phyloP scores from a whole-genome alignment of 169 alveolate genomes.

The Cyclospora cayetanensis region DNA sequence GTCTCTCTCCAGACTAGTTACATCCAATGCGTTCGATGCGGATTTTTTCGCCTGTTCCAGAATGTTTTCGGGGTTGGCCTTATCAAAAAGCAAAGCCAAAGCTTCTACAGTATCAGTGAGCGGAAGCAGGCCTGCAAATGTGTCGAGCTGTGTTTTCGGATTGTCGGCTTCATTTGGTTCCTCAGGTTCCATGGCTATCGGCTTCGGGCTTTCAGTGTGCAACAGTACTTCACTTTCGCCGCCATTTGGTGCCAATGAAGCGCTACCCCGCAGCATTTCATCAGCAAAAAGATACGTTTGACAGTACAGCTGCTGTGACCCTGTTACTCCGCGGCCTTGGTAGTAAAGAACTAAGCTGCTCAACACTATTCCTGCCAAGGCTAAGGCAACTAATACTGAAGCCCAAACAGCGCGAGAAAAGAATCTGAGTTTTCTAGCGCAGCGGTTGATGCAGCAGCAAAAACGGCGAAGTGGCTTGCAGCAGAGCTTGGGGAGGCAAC shows the following conservation, averaged over 20 bases:
- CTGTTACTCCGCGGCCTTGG: conserved; percentile 26
- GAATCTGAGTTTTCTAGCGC: not conserved
- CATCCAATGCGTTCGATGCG: conserved; percentile 40
- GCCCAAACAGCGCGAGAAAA: conserved; percentile 26
- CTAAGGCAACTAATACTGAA: not conserved
- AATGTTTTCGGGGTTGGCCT: conserved; percentile 31
- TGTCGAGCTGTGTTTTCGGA: not conserved
- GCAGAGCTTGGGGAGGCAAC: conserved; percentile 55
- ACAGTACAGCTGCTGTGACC: conserved; percentile 32
- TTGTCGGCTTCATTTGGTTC: not conserved
- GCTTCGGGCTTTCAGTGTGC: too few relatives aligned
- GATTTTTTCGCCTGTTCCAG: conserved; percentile 24
- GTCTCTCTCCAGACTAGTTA: not conserved
- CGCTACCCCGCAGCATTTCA: conserved; percentile 41
- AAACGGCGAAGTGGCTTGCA: conserved; percentile 38
- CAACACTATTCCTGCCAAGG: conserved; percentile 11
- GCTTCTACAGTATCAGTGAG: not conserved
- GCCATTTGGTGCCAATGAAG: not conserved
- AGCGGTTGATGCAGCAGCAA: conserved; percentile 44
- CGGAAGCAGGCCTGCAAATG: conserved; percentile 43
- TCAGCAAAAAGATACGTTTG: conserved; percentile 28
- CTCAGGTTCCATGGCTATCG: too few relatives aligned
- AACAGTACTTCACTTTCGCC: not conserved
- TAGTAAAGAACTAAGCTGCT: conserved; percentile 1
- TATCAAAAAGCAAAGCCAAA: conserved; percentile 34